phyloP scores from a whole-genome alignment of 352 stramenopile genomes.

The Pythium dissotocum region DNA sequence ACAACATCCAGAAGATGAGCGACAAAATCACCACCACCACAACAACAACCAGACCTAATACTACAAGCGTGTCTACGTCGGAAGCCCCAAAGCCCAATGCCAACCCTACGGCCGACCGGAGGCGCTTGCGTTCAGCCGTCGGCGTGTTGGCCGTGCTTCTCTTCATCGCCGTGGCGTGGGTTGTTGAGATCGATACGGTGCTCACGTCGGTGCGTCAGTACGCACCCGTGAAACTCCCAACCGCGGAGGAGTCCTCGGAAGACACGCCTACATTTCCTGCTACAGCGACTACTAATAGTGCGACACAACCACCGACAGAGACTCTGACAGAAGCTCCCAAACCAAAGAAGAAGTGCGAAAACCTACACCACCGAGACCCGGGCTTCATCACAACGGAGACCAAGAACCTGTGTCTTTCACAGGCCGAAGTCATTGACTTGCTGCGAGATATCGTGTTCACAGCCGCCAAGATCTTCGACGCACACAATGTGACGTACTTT shows the following conservation, averaged over 20 bases:
- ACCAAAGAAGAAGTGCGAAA: conserved; percentile 14
- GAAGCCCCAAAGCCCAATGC: no score
- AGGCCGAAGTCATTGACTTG: conserved; percentile 15
- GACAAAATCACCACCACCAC: no score
- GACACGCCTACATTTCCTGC: not conserved
- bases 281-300: no score
- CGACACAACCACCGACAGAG: no score
- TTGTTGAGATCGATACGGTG: not conserved
- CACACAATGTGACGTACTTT: conserved; percentile 28
- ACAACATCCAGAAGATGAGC: no score
- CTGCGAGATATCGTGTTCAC: conserved; percentile 29
- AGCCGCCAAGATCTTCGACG: conserved; percentile 7
- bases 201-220: not conserved
- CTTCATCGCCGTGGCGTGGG: not conserved
- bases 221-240: not conserved
- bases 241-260: not conserved
- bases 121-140: not conserved
- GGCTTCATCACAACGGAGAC: conserved; percentile 4
- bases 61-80: no score
- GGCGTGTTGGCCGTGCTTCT: not conserved
- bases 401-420: conserved; percentile 15
- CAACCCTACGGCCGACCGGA: not conserved
- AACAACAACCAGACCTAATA: no score
- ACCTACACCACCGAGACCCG: not conserved
- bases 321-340: not conserved